Evolutionary conservation across 768 basidiomycete genomes (phyloP).

Genomic region (Boletus insuetus): DNA sequence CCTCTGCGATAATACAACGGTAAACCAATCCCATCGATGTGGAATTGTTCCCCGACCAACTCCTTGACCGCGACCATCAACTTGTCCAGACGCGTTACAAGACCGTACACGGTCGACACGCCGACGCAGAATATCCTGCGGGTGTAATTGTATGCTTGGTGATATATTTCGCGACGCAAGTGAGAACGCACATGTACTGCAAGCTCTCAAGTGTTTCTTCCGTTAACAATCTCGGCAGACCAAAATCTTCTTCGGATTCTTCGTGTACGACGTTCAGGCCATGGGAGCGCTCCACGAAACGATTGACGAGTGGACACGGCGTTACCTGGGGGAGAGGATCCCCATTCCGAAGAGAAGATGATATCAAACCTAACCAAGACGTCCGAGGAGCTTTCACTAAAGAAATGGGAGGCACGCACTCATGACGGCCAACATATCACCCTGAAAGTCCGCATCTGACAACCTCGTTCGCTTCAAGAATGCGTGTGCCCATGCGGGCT

Average conservation of each 20-base stretch:
- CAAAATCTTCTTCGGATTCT: slow-evolving; percentile 72
- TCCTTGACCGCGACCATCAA: slow-evolving; percentile 83
- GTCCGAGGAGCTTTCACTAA: neutral
- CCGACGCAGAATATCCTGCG: slow-evolving; percentile 68
- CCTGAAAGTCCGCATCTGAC: slow-evolving; percentile 77
- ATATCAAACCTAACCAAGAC: slow-evolving; percentile 59
- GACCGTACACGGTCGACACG: slow-evolving; percentile 62
- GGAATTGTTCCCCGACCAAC: slow-evolving; percentile 83
- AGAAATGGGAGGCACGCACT: slow-evolving; percentile 40
- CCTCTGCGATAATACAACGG: slow-evolving; percentile 21
- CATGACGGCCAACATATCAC: slow-evolving; percentile 80
- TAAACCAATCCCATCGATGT: slow-evolving; percentile 67
- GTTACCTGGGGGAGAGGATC: slow-evolving; percentile 82
- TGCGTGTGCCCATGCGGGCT: slow-evolving; percentile 74
- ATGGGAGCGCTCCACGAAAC: slow-evolving; percentile 47
- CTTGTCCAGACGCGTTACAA: slow-evolving; percentile 71
- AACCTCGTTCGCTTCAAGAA: slow-evolving; percentile 74
- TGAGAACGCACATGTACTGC: slow-evolving; percentile 67
- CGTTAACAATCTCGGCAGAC: slow-evolving; percentile 67
- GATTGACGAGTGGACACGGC: slow-evolving; percentile 60
- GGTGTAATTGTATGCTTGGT: slow-evolving; percentile 17
- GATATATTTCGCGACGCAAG: neutral
- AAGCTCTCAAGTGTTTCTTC: slow-evolving; percentile 72
- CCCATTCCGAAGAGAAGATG: slow-evolving; percentile 71
- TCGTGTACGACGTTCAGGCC: slow-evolving; percentile 67